phyloP scores from a whole-genome alignment of 1,139 yeast genomes.

The Taiozyma onychis region DNA sequence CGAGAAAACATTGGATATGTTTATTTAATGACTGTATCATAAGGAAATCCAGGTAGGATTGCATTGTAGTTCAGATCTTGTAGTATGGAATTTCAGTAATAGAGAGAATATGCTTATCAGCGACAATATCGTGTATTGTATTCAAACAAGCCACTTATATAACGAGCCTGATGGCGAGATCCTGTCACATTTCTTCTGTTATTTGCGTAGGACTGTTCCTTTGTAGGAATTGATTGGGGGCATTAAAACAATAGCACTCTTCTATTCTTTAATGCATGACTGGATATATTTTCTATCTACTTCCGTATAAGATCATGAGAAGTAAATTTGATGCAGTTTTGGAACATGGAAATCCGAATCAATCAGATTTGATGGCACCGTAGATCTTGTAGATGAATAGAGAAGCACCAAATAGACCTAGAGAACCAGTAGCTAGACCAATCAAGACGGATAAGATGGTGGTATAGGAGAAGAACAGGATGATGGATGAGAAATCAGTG shows the following conservation, averaged over 20 bases:
- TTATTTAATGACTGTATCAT: slow-evolving; percentile 3
- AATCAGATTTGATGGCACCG: slow-evolving; percentile 55
- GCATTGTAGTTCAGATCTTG: neutral
- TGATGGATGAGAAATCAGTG: slow-evolving; percentile 61
- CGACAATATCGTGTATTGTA: neutral
- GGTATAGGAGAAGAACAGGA: slow-evolving; percentile 70
- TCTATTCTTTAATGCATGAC: neutral
- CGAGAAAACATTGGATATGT: neutral
- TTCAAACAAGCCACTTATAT: neutral
- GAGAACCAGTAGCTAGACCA: slow-evolving; percentile 71
- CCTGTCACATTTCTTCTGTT: neutral
- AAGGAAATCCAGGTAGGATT: neutral
- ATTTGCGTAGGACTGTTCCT: too few relatives aligned
- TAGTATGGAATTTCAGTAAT: neutral
- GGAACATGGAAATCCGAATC: neutral
- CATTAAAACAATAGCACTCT: neutral
- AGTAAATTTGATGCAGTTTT: neutral
- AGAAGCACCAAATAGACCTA: slow-evolving; percentile 63
- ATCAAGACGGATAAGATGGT: slow-evolving; percentile 56
- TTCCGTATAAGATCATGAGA: neutral
- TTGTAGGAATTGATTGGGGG: neutral
- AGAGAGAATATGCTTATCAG: neutral
- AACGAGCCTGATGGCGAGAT: too few relatives aligned
- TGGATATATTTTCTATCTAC: neutral
- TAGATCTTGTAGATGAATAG: slow-evolving; percentile 54